These are phyloP conservation scores for Lizonia empirigonia DNA, from an alignment of 2,329 filamentous ascomycete species.

Conservation along the genomic window DNA sequence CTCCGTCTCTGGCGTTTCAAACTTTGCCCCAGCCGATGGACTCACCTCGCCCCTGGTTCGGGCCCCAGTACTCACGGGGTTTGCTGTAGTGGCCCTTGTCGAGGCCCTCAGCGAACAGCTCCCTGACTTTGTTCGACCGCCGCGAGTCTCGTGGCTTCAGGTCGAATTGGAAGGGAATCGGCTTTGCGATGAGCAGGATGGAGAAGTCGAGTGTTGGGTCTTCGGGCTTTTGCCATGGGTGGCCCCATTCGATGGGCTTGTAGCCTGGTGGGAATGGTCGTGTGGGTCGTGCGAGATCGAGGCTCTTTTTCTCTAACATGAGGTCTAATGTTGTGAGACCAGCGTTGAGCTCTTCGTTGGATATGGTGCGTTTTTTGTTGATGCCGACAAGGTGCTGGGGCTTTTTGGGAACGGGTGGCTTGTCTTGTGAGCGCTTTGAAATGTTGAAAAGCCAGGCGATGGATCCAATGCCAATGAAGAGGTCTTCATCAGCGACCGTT, in stretches of 20 bases:
- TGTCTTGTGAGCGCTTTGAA: slow-evolving; percentile 24
- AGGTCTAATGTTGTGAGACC: slow-evolving; percentile 26
- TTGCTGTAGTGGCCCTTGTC: slow-evolving; percentile 48
- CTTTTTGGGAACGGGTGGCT: slow-evolving; percentile 19
- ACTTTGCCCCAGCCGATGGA: slow-evolving; percentile 46
- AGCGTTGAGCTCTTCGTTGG: slow-evolving; percentile 45
- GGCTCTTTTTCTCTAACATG: slow-evolving; percentile 32
- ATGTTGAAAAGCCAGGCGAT: slow-evolving; percentile 56
- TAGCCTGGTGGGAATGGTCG: slow-evolving; percentile 19
- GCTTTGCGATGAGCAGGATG: slow-evolving; percentile 54
- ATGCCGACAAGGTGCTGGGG: slow-evolving; percentile 24
- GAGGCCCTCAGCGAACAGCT: slow-evolving; percentile 45
- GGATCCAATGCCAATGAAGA: slow-evolving; percentile 51
- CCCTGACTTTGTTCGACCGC: slow-evolving; percentile 40
- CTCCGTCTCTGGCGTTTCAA: slow-evolving; percentile 20
- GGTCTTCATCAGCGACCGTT: slow-evolving; percentile 50
- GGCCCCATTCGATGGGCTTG: slow-evolving; percentile 31
- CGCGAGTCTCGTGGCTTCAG: slow-evolving; percentile 43
- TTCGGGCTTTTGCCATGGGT: slow-evolving; percentile 30
- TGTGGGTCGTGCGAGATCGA: slow-evolving; percentile 15
- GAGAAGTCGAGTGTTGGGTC: slow-evolving; percentile 54
- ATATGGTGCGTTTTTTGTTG: slow-evolving; percentile 45
- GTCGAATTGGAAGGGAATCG: slow-evolving; percentile 52
- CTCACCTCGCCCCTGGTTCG: slow-evolving; percentile 40
- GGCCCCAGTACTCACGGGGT: slow-evolving; percentile 48